A percentile compares a stretch with the other conserved stretches of the same genome.
phyloP scores from a whole-genome alignment of 2,329 filamentous ascomycete species.

The Pseudopyricularia cyperi region DNA sequence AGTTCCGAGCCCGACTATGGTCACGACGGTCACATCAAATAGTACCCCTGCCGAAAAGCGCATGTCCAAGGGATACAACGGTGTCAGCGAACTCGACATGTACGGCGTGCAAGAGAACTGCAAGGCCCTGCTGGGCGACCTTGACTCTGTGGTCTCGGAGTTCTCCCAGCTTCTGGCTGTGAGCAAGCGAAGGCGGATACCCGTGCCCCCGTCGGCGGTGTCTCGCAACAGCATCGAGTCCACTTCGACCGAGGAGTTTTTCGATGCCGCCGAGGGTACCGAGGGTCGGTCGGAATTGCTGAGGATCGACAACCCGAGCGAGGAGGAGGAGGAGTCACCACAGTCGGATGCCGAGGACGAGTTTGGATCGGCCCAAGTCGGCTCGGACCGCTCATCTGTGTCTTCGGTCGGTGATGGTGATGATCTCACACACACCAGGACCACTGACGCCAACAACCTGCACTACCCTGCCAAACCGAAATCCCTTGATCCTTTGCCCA shows the following conservation, averaged over 20 bases:
- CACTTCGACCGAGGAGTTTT: constrained; percentile 68
- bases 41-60: constrained; percentile 12
- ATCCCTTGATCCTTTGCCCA: constrained; percentile 62
- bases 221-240: constrained; percentile 65
- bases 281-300: constrained; percentile 53
- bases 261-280: constrained; percentile 72
- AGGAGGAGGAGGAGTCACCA: constrained; percentile 49
- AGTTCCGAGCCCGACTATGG: constrained; percentile 26
- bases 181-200: constrained; percentile 63
- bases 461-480: constrained; percentile 69
- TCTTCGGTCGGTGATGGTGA: constrained; percentile 49
- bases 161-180: constrained; percentile 66
- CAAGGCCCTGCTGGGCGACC: constrained; percentile 66
- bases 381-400: constrained; percentile 48
- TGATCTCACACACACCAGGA: constrained; percentile 21
- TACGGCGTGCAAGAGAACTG: constrained; percentile 56
- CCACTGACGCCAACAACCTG: constrained; percentile 27
- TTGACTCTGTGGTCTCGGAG: constrained; percentile 72
- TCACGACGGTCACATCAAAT: constrained; percentile 9
- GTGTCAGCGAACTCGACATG: constrained; percentile 42
- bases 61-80: constrained; percentile 21
- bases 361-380: constrained; percentile 29
- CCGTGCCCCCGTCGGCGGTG: constrained; percentile 28
- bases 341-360: constrained; percentile 1
- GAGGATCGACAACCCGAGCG: constrained; percentile 57